Base-by-base conservation (phyloP, 257 asterid genomes). In the Verbascum thapsus region DNA sequence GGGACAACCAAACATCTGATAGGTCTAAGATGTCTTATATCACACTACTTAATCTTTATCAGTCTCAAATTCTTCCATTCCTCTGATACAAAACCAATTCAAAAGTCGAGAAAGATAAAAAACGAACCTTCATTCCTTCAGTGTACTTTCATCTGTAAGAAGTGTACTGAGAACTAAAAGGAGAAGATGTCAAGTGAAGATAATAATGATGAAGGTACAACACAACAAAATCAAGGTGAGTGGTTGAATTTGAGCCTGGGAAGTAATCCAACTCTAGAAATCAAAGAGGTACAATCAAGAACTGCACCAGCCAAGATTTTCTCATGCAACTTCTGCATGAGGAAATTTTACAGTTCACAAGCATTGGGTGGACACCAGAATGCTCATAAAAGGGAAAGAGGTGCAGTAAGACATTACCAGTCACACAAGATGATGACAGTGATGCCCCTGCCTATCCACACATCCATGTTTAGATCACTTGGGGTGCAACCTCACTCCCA, bases 341-440 rank as follows among this genome's bases (percentile, higher is more conserved):
- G 99, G 53, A 92, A 87, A 69, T 92, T 92, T 73, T 85, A 83
- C 75, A 92, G 91, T 73, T 87, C 96, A 61, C 99, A 92, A 63
- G 99, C 99, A 50, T 76, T 92, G 73, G 97, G 99, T 0, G 99
- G 99, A 12, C 99, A 92, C 74, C 97, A 92, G 78, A 92, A 92
- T 74, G 99, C 97, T 32, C 99, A 92, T 85, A 89, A 87, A 77
- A 81, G 91, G 66, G 99, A 89, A 68, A 87, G 99, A 59, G 94
- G 96, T 2, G 96, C 94, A 30, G 81, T 71, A 26, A 77, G 85
- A 60, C 78, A 83, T 54, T 78, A 81, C 70, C 94, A 78, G 67
- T 78, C 92, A 23, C 85, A 84, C 66, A 74, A 81, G 64, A 83
- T 79, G 86, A 77, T 80, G 92, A 63, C 82, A 2, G 71, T 75